phyloP scores from a whole-genome alignment of 2,329 filamentous ascomycete species.

The Macrophomina tecta region DNA sequence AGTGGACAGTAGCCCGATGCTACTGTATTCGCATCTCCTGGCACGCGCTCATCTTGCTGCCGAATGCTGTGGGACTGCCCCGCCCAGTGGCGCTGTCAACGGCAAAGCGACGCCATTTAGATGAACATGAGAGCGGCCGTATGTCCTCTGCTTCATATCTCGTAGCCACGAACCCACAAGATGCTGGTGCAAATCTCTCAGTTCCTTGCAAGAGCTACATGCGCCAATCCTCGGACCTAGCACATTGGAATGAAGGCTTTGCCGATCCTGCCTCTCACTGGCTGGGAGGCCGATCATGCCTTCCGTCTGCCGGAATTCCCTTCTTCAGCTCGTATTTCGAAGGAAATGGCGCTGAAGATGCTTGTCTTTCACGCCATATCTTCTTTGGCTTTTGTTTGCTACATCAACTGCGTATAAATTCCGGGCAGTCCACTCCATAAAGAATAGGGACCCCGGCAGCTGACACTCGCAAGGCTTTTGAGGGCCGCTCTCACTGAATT shows the following conservation, averaged over 20 bases:
- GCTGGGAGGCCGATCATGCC: background rate
- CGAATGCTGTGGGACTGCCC: background rate
- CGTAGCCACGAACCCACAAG: background rate
- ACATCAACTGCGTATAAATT: background rate
- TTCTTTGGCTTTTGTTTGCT: background rate
- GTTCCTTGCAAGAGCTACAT: background rate
- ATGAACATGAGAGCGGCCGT: no score
- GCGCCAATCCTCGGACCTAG: background rate
- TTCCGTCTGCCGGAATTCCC: background rate
- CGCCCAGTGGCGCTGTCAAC: background rate
- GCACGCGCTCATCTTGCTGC: background rate
- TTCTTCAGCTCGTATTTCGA: background rate
- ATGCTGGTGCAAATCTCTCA: background rate
- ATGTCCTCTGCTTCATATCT: no score
- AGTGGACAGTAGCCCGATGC: background rate
- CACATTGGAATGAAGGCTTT: constrained; percentile 10
- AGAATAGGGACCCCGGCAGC: no score
- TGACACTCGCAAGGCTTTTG: no score
- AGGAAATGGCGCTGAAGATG: background rate
- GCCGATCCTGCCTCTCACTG: background rate
- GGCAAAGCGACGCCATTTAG: background rate
- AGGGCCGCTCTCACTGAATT: no score
- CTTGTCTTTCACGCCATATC: background rate
- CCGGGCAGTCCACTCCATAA: no score
- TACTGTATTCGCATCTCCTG: background rate